phyloP scores from a whole-genome alignment of 192 early-diverging fungal genomes.

The Funneliformis geosporum region DNA sequence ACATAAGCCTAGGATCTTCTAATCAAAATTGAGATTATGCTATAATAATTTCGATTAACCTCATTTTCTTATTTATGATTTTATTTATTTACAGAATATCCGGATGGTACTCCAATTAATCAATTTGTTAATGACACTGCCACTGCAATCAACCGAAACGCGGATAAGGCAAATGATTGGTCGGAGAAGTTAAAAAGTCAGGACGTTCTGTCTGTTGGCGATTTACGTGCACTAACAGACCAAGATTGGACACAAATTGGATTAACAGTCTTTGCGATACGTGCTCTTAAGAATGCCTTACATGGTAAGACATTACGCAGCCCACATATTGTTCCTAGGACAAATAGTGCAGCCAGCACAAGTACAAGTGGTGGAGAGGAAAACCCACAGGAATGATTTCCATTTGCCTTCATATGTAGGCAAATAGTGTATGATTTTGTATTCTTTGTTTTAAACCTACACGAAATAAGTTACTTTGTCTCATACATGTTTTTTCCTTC shows the following conservation, averaged over 20 bases:
- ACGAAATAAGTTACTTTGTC: background rate
- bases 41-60: background rate
- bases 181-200: constrained; percentile 63
- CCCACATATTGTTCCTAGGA: background rate
- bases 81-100: constrained; percentile 43
- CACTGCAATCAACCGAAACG: constrained; percentile 60
- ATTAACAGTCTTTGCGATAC: constrained; percentile 57
- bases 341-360: background rate
- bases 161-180: constrained; percentile 77
- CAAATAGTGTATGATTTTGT: constrained; percentile 9
- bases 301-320: constrained; percentile 47
- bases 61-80: background rate
- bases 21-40: no score
- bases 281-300: constrained; percentile 56
- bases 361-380: constrained; percentile 21
- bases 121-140: constrained; percentile 74
- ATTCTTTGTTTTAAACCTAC: background rate
- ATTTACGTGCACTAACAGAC: constrained; percentile 70
- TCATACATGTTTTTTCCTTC: background rate
- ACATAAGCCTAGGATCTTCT: no score
- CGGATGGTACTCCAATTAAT: constrained; percentile 63
- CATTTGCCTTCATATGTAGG: constrained; percentile 11
- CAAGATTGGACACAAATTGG: constrained; percentile 72
- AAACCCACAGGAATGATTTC: constrained; percentile 1
- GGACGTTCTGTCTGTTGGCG: constrained; percentile 80